Evolutionary conservation across 106 monocot species (phyloP), one percentile per base, ranked within the genome.

Genomic region (Acorus gramineus): DNA sequence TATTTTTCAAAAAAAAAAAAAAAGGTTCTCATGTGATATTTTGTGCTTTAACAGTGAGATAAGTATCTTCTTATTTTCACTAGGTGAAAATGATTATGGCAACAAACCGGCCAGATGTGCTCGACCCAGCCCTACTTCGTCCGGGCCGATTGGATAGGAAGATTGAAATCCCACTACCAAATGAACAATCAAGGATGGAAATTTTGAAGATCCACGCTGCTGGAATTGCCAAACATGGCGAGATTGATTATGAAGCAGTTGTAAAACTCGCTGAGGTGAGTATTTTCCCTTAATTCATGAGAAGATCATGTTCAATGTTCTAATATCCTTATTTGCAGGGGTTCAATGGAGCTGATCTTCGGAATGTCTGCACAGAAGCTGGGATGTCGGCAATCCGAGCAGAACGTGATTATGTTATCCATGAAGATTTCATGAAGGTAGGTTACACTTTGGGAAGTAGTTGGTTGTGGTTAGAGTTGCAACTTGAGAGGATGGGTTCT

Each of bases 1-100:
- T 28, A 28, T 28, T 28, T 28, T n/a, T n/a, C n/a, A n/a, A n/a
- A 28, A 28, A 28, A 28, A 28, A 28, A 28, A 28, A 28, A 28
- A 28, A 28, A 0, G 28, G 28, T 28, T 28, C 28, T 28, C 28
- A 28, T 28, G 28, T 28, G 28, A 28, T 28, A 28, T 28, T 28
- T 28, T 28, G 28, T 28, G 28, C 28, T 28, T 28, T 28, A n/a
- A n/a, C n/a, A 28, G 28, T 1, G 28, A 28, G 28, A 28, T 28
- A 28, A 28, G 28, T 28, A 28, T 28, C 28, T 28, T 28, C 28
- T 28, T 28, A 28, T 28, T 14, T 61, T 49, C 57, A 11, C 49
- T 50, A 95, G 94, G 94, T 95, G 12, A 95, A 95, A 82, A 95
- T 95, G 94, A 95, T 95, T 44, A 95, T 95, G 94, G 94, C 94